Conservation (phyloP, 1,139 yeast species). For the Pichia sp. region DNA sequence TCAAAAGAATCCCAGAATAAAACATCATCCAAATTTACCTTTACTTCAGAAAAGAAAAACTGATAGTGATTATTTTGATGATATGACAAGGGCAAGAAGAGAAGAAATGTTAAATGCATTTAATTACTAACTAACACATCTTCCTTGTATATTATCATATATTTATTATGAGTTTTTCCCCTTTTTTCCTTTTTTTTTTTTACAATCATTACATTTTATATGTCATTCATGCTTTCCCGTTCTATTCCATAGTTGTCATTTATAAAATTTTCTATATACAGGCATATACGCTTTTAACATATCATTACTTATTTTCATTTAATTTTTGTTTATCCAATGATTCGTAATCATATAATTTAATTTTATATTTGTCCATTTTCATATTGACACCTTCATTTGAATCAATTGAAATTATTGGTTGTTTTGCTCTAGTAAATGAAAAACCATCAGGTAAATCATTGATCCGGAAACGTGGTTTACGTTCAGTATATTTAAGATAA, state of each 20-base stretch:
- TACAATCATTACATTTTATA: no score
- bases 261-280: no score
- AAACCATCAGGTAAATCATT: conserved; percentile 4
- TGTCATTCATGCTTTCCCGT: no score
- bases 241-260: no score
- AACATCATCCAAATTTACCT: conserved; percentile 13
- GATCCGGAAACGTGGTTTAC: conserved; percentile 7
- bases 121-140: background rate
- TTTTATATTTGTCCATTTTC: conserved; percentile 12
- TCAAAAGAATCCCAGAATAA: conserved; percentile 3
- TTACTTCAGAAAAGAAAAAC: background rate
- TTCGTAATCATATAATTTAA: conserved; percentile 19
- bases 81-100: conserved; percentile 15
- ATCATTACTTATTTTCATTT: no score
- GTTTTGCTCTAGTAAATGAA: conserved; percentile 6
- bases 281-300: no score
- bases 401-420: conserved; percentile 6
- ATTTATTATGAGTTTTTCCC: no score
- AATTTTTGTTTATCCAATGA: conserved; percentile 7
- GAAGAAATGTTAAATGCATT: conserved; percentile 17
- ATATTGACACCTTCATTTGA: conserved; percentile 8
- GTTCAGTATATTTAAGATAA: conserved; percentile 9
- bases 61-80: conserved; percentile 7
- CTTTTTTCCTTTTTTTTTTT: no score
- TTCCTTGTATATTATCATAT: background rate